phyloP scores from a whole-genome alignment of 2,329 filamentous ascomycete genomes.

The Cryphonectria nitschkei region DNA sequence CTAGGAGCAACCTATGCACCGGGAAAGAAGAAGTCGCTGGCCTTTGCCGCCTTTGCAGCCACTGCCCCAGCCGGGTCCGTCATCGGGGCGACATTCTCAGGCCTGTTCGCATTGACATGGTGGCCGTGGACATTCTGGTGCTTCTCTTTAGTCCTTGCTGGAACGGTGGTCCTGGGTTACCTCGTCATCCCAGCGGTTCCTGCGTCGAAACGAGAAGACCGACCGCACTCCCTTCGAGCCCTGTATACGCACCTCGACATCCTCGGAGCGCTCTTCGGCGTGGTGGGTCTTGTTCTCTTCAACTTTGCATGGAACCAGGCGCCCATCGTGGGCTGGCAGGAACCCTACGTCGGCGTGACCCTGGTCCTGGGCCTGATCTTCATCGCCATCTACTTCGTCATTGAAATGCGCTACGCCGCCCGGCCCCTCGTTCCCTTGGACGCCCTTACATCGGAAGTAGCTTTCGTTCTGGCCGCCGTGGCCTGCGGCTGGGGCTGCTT shows the following conservation, averaged over 20 bases:
- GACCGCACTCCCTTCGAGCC: constrained; percentile 8
- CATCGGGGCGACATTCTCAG: constrained; percentile 39
- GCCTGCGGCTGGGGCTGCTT: constrained; percentile 58
- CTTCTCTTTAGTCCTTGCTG: constrained; percentile 32
- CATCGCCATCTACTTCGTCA: constrained; percentile 53
- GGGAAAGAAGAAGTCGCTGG: constrained; percentile 38
- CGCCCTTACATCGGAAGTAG: constrained; percentile 49
- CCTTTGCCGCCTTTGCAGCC: constrained; percentile 40
- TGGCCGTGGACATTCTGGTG: constrained; percentile 39
- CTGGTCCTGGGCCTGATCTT: constrained; percentile 56
- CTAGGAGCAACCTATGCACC: constrained; percentile 54
- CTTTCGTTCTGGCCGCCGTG: constrained; percentile 59
- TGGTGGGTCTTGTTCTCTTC: constrained; percentile 55
- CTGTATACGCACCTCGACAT: constrained; percentile 33
- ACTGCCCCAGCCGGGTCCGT: constrained; percentile 34
- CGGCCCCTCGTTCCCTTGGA: constrained; percentile 62
- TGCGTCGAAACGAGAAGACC: constrained; percentile 5
- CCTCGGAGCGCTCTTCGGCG: constrained; percentile 40
- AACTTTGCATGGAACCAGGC: constrained; percentile 65
- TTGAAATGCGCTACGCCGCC: constrained; percentile 49
- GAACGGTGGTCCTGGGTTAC: constrained; percentile 32
- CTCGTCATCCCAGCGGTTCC: constrained; percentile 32
- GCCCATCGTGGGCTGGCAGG: constrained; percentile 53
- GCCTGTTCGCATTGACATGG: constrained; percentile 35
- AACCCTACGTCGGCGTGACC: constrained; percentile 52